Conservation (phyloP, 177 flowering plant genomes). For the Vitis hybrid region DNA sequence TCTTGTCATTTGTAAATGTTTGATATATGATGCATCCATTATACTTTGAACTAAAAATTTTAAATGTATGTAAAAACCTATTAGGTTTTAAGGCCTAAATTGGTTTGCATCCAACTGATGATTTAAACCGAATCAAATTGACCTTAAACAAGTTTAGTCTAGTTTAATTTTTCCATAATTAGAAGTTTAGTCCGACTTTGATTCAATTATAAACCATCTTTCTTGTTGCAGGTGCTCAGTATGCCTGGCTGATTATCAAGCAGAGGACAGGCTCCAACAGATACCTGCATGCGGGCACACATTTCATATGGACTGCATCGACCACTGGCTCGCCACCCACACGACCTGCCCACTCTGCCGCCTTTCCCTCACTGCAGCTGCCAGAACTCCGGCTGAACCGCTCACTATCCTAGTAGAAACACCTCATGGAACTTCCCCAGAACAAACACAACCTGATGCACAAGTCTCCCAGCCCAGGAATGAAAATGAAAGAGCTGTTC, state of each 20-base stretch:
- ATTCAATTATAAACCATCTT: not conserved
- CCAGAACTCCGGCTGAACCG: conserved; percentile 28
- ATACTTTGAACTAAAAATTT: too few species aligned
- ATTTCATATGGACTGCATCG: conserved; percentile 90
- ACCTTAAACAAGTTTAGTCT: too few species aligned
- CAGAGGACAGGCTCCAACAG: conserved; percentile 80
- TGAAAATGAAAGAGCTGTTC: conserved; percentile 5
- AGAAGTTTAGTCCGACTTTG: not conserved
- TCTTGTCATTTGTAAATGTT: too few species aligned
- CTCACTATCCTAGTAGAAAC: conserved; percentile 5
- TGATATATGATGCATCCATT: too few species aligned
- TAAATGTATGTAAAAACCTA: too few species aligned
- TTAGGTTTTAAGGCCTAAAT: too few species aligned
- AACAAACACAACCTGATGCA: conserved; percentile 7
- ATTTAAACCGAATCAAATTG: too few species aligned
- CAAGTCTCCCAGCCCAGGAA: conserved; percentile 4
- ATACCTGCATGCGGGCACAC: conserved; percentile 81
- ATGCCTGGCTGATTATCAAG: conserved; percentile 78
- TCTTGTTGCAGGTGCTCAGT: conserved; percentile 71
- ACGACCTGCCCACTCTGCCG: conserved; percentile 92
- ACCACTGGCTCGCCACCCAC: conserved; percentile 71
- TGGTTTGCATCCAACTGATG: too few species aligned
- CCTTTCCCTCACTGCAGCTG: conserved; percentile 51
- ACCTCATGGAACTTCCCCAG: conserved; percentile 8
- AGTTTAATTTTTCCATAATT: too few species aligned